Base-by-base conservation (phyloP, 495 filamentous ascomycete genomes). In the Penicillium longicatenatum region DNA sequence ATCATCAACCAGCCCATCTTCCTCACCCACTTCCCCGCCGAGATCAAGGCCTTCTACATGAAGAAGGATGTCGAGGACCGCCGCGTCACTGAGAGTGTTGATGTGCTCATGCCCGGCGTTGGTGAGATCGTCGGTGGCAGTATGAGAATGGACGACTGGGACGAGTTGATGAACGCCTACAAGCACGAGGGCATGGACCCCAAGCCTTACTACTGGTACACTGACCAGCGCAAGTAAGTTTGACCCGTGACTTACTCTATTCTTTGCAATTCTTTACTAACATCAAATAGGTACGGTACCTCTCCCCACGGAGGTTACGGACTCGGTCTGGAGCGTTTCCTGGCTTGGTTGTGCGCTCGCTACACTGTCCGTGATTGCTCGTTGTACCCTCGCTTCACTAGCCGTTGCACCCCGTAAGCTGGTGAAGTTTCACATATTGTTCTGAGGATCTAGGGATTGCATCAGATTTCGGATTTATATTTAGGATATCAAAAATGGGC, bases 41-140 rank as follows among this genome's bases (percentile, higher is more conserved):
- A 93, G 74, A 95, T 99, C 82, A 99, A 99, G 83, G 90, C 94
- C 4, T 99, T 99, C 75, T 99, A 99, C 79, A 99, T 99, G 94
- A 91, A 91, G 81, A 95, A 92, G 76, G 94, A 93, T 57, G 78
- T 79, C 12, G 70, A 82, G 16, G 94, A 98, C 68, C 79, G 76
- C 48, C 84, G 93, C n/a, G 90, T 96, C 35, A 99, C 94, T 1
- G 94, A 99, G 82, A 93, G 88, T 60, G 95, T 98, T 2, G 94
- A 99, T 66, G 90, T 91, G 47, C 76, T 99, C 59, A 97, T 98
- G 92, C 93, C 93, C 1, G 91, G 91, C 61, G 93, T 98, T 19
- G 94, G 94, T 56, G 94, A 99, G 76, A 97, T 99, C 61, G 91
- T 98, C 7, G 94, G 94, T 50, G 95, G 93, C 3, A 91, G 87